A percentile compares a stretch with the other conserved stretches of the same genome.
These are phyloP conservation scores for Rhodotorula diobovata DNA, from an alignment of 768 basidiomycete species.

Conservation along the genomic window DNA sequence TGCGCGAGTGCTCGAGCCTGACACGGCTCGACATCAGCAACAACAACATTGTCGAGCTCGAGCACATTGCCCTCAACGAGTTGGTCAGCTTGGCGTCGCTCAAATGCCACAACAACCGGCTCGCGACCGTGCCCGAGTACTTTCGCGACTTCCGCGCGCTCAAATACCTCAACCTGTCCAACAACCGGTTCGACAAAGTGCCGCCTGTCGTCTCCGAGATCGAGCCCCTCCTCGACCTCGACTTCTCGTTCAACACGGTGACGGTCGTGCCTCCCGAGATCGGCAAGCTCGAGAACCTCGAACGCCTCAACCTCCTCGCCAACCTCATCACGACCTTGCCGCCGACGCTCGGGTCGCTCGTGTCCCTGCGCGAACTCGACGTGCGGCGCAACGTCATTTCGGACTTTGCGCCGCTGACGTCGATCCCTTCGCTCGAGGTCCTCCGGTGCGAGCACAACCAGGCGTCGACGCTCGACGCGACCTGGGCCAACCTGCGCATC, in stretches of 20 bases:
- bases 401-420: constrained; percentile 66
- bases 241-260: constrained; percentile 91
- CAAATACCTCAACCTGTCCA: constrained; percentile 81
- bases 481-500: constrained; percentile 61
- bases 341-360: constrained; percentile 56
- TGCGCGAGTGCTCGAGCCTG: constrained; percentile 68
- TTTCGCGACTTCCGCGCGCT: constrained; percentile 70
- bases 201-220: constrained; percentile 73
- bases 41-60: constrained; percentile 83
- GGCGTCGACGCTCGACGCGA: constrained; percentile 72
- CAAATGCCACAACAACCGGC: constrained; percentile 81
- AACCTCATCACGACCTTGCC: constrained; percentile 76
- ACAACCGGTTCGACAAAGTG: constrained; percentile 80
- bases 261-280: constrained; percentile 74
- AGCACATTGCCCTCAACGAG: constrained; percentile 74
- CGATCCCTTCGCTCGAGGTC: constrained; percentile 63
- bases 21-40: constrained; percentile 80
- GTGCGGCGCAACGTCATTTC: constrained; percentile 77
- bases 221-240: constrained; percentile 70
- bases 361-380: constrained; percentile 66
- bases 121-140: constrained; percentile 78
- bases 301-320: constrained; percentile 73
- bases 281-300: constrained; percentile 62
- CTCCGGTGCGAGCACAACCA: constrained; percentile 78
- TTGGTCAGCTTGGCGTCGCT: constrained; percentile 66